Conservation (phyloP, 805 yeast species). For the Tetrapisispora fleetii region DNA sequence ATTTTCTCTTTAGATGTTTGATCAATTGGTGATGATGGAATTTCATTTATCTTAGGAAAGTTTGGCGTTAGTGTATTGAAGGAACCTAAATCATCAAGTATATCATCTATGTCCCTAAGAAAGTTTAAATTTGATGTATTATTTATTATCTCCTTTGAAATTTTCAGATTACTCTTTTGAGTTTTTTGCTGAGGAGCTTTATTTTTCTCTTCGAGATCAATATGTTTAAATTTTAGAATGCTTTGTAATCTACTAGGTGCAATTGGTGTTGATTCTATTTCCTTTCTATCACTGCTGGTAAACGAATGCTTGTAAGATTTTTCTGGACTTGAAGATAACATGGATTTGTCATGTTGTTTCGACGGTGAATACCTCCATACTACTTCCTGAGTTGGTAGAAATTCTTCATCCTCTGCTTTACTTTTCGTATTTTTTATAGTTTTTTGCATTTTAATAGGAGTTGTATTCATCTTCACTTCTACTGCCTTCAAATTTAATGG, state of each 20-base stretch:
- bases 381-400: slow-evolving; percentile 22
- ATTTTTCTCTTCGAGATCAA: slow-evolving; percentile 8
- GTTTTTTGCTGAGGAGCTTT: neutral
- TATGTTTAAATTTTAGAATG: slow-evolving; percentile 19
- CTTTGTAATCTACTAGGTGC: slow-evolving; percentile 19
- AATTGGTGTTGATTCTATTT: slow-evolving; percentile 26
- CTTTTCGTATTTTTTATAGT: neutral
- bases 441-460: slow-evolving; percentile 1
- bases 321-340: slow-evolving; percentile 11
- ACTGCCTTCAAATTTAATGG: neutral
- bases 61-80: slow-evolving; percentile 9
- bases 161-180: neutral
- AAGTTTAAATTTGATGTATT: slow-evolving; percentile 3
- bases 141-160: neutral
- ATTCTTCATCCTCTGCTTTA: neutral
- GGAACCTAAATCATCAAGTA: slow-evolving; percentile 22
- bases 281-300: slow-evolving; percentile 6
- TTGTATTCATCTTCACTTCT: neutral
- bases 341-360: slow-evolving; percentile 7
- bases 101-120: slow-evolving; percentile 25
- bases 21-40: slow-evolving; percentile 25
- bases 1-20: neutral
- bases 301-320: slow-evolving; percentile 8
- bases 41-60: slow-evolving; percentile 5
- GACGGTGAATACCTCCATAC: slow-evolving; percentile 27